Evolutionary conservation across 176 grass and related monocot genomes (phyloP).

Genomic region (Aegilops longissima): DNA sequence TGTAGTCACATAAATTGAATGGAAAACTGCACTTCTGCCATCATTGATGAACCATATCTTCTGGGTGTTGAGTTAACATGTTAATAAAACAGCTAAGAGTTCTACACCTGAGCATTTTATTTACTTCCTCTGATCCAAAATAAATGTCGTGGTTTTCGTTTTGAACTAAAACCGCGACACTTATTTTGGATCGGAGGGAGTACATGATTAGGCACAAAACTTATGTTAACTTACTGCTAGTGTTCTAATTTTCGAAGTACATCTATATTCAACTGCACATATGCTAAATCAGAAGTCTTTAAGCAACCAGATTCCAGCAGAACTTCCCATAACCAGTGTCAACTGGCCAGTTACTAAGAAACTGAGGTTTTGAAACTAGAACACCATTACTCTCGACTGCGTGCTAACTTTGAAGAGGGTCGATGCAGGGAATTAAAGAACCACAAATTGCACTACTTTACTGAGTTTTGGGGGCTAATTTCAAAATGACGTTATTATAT

Average conservation of each 20-base stretch:
- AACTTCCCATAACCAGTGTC: not conserved
- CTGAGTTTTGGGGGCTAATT: not conserved
- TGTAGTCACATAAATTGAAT: constrained; percentile 12
- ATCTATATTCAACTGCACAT: not conserved
- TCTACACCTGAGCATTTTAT: too few relatives aligned
- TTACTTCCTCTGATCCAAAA: too few relatives aligned
- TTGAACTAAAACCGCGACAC: too few relatives aligned
- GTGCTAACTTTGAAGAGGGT: not conserved
- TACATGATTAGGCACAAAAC: not conserved
- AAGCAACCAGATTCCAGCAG: not conserved
- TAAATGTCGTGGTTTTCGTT: too few relatives aligned
- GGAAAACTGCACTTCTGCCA: not conserved
- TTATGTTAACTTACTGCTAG: not conserved
- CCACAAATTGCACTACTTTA: not conserved
- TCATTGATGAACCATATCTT: not conserved
- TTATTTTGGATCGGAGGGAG: not conserved
- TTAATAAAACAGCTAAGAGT: not conserved
- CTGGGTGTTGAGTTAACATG: not conserved
- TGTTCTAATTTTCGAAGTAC: not conserved
- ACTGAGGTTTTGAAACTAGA: constrained; percentile 6
- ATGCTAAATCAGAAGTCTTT: not conserved
- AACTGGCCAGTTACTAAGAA: not conserved
- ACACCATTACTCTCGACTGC: not conserved
- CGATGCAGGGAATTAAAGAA: not conserved
- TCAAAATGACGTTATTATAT: not conserved